phyloP scores from a whole-genome alignment of 352 stramenopile species.

The Phytopythium aichiense region DNA sequence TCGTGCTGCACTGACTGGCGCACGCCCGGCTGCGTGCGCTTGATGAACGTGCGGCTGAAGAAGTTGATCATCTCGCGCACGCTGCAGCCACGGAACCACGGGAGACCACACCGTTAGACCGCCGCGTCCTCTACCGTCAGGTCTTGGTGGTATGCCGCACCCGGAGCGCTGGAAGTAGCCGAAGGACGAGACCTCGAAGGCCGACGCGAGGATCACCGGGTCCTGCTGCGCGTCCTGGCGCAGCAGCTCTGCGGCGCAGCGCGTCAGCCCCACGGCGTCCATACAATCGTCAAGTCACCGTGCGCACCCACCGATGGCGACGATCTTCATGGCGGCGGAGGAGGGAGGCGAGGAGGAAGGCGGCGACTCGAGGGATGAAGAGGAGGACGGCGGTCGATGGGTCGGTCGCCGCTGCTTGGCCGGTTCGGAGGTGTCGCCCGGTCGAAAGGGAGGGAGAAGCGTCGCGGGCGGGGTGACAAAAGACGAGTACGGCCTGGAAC shows the following conservation, averaged over 20 bases:
- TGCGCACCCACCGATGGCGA: slow-evolving; percentile 62
- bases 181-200: slow-evolving; percentile 79
- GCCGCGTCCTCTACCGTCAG: slow-evolving; percentile 2
- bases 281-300: background rate
- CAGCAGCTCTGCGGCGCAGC: slow-evolving; percentile 44
- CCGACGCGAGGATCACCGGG: slow-evolving; percentile 57
- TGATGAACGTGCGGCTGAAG: slow-evolving; percentile 99
- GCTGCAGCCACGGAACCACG: slow-evolving; percentile 25
- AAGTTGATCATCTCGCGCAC: slow-evolving; percentile 99
- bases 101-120: background rate
- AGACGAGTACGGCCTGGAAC: background rate
- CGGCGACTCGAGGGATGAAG: background rate
- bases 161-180: slow-evolving; percentile 85
- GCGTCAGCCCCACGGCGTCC: too few relatives aligned
- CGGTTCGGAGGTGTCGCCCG: slow-evolving; percentile 3
- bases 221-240: slow-evolving; percentile 61
- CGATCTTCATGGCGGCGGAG: slow-evolving; percentile 72
- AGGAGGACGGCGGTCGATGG: background rate
- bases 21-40: slow-evolving; percentile 94
- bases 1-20: slow-evolving; percentile 98
- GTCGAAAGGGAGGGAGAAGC: slow-evolving; percentile 6
- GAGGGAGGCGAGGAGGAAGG: background rate
- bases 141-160: slow-evolving; percentile 19
- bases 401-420: background rate
- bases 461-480: background rate